phyloP scores from a whole-genome alignment of 2,329 filamentous ascomycete genomes.

The Coleophoma cylindrospora region DNA sequence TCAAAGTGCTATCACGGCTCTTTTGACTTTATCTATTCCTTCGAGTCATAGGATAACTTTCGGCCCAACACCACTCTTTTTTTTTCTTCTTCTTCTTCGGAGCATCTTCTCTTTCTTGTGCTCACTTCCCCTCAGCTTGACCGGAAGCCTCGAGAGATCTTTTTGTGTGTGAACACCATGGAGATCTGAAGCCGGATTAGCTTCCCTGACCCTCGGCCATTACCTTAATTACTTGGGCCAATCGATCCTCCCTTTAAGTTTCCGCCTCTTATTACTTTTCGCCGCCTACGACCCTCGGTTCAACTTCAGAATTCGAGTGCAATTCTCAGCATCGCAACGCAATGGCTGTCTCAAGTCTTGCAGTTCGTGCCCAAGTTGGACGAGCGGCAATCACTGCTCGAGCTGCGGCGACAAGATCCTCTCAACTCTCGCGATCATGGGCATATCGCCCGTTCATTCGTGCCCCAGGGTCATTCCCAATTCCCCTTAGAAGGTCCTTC shows the following conservation, averaged over 20 bases:
- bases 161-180: no score
- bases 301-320: neutral
- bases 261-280: neutral
- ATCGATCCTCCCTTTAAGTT: neutral
- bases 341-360: constrained; percentile 19
- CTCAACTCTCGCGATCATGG: constrained; percentile 16
- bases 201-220: neutral
- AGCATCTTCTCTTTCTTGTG: no score
- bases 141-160: no score
- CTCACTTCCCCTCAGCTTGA: no score
- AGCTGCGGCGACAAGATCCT: constrained; percentile 6
- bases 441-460: constrained; percentile 14
- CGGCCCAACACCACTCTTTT: no score
- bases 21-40: no score
- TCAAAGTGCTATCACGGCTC: no score
- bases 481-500: constrained; percentile 18
- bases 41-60: no score
- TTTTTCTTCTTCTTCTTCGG: no score
- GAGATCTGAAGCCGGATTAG: neutral
- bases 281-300: constrained; percentile 4
- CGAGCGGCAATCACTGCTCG: constrained; percentile 12
- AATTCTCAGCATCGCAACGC: neutral
- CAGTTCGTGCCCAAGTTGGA: constrained; percentile 17
- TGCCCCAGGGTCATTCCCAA: constrained; percentile 9
- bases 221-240: neutral